Conservation (phyloP, 2,329 filamentous ascomycete genomes). For the Emergomyces africanus region DNA sequence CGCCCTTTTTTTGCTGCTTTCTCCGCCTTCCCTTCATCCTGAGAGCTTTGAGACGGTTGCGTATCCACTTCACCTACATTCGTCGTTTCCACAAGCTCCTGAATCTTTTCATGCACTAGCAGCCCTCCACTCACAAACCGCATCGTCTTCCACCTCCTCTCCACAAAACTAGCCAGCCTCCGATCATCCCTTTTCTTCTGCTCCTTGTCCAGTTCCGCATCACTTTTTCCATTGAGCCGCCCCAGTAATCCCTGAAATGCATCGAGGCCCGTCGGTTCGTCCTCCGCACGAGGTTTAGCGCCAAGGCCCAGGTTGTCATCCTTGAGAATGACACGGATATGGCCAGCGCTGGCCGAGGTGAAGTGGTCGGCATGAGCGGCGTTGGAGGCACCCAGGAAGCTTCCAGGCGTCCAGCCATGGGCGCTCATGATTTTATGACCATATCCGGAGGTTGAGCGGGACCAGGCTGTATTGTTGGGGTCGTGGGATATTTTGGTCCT, state of each 20-base stretch:
- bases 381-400: constrained; percentile 65
- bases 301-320: constrained; percentile 87
- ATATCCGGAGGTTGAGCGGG: constrained; percentile 65
- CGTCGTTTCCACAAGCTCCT: constrained; percentile 14
- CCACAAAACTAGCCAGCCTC: constrained; percentile 60
- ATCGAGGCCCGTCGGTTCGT: constrained; percentile 69
- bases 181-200: constrained; percentile 54
- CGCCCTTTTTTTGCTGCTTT: constrained; percentile 17
- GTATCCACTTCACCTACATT: constrained; percentile 25
- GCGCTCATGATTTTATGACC: constrained; percentile 79
- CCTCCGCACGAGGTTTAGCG: constrained; percentile 58
- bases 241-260: constrained; percentile 78
- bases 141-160: constrained; percentile 65
- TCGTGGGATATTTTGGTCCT: constrained; percentile 69
- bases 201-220: constrained; percentile 58
- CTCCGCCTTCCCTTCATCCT: constrained; percentile 14
- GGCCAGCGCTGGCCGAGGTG: constrained; percentile 67
- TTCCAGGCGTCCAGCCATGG: constrained; percentile 83
- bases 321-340: constrained; percentile 74
- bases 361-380: constrained; percentile 63
- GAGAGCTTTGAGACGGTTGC: constrained; percentile 39
- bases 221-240: constrained; percentile 75
- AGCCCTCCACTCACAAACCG: constrained; percentile 81
- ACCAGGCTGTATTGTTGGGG: constrained; percentile 94
- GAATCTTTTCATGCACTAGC: constrained; percentile 46